Evolutionary conservation across 2,329 filamentous ascomycete genomes (phyloP).

Genomic region (Aspergillus uvarum): DNA sequence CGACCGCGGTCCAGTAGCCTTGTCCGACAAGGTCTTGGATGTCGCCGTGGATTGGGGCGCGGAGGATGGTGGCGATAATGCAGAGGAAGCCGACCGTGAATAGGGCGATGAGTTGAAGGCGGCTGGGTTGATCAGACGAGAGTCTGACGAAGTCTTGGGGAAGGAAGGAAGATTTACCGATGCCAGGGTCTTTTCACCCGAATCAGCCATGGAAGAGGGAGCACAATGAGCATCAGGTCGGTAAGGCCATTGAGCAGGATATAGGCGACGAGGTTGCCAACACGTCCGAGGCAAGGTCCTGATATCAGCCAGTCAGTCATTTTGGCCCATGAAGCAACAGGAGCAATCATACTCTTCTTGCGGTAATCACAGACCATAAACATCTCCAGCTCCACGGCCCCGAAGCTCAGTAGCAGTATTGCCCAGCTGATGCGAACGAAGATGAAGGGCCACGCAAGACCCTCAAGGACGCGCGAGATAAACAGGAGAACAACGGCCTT

Average conservation of each 20-base stretch:
- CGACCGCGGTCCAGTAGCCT: conserved; percentile 6
- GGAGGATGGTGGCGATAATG: conserved; percentile 10
- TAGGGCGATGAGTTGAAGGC: conserved; percentile 7
- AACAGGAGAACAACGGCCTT: conserved; percentile 14
- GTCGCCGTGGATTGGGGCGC: conserved; percentile 5
- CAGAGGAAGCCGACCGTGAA: conserved; percentile 15
- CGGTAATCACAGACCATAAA: conserved; percentile 10
- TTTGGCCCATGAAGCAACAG: background rate
- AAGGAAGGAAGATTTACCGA: background rate
- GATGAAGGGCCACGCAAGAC: conserved; percentile 14
- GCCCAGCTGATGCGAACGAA: conserved; percentile 12
- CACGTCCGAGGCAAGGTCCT: conserved; percentile 5
- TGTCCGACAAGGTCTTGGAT: conserved; percentile 6
- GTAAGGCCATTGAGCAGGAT: conserved; percentile 12
- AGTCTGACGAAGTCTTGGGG: background rate
- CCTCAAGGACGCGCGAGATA: conserved; percentile 10
- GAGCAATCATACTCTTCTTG: background rate
- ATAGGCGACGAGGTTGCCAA: conserved; percentile 3
- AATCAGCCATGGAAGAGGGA: conserved; percentile 15
- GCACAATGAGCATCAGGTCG: conserved; percentile 12
- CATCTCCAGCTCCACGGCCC: background rate
- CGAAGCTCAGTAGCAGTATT: conserved; percentile 5
- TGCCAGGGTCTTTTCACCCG: conserved; percentile 6
- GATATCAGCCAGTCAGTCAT: background rate
- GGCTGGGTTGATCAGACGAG: background rate